Evolutionary conservation across 768 basidiomycete species (phyloP).

Genomic region (Tylopilus sp.): DNA sequence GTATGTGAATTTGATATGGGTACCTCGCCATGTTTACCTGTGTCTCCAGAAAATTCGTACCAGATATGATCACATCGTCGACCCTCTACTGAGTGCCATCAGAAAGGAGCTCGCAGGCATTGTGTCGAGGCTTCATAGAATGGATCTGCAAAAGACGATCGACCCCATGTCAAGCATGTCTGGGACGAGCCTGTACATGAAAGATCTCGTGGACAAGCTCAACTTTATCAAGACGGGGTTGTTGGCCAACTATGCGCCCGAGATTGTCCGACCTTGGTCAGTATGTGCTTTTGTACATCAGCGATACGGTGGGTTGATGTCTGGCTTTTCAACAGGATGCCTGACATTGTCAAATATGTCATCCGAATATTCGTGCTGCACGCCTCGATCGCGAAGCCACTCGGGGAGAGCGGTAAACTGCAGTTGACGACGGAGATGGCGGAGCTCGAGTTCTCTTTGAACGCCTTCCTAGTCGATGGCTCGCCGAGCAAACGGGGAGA

Average conservation of each 20-base stretch:
- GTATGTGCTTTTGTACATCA: neutral
- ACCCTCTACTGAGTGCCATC: conserved; percentile 64
- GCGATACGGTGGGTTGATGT: conserved; percentile 1
- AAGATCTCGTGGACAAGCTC: conserved; percentile 75
- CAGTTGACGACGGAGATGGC: conserved; percentile 97
- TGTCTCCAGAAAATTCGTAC: conserved; percentile 21
- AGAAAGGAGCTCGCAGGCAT: conserved; percentile 79
- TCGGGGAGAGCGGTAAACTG: conserved; percentile 91
- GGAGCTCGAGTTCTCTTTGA: conserved; percentile 89
- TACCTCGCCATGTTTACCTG: neutral
- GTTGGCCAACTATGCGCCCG: conserved; percentile 72
- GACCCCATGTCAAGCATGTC: conserved; percentile 58
- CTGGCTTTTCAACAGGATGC: conserved; percentile 41
- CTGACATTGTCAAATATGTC: conserved; percentile 69
- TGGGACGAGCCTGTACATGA: conserved; percentile 78
- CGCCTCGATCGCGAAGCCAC: conserved; percentile 86
- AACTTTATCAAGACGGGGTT: conserved; percentile 77
- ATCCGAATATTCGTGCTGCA: conserved; percentile 89
- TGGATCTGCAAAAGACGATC: conserved; percentile 71
- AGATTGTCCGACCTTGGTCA: conserved; percentile 75
- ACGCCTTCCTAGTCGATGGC: conserved; percentile 66
- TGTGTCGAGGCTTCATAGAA: conserved; percentile 78
- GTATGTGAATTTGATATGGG: conserved; percentile 38
- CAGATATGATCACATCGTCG: conserved; percentile 53
- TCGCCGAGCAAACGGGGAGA: conserved; percentile 57